Evolutionary conservation across 768 basidiomycete genomes (phyloP).

Genomic region (Lenzites betulinus): DNA sequence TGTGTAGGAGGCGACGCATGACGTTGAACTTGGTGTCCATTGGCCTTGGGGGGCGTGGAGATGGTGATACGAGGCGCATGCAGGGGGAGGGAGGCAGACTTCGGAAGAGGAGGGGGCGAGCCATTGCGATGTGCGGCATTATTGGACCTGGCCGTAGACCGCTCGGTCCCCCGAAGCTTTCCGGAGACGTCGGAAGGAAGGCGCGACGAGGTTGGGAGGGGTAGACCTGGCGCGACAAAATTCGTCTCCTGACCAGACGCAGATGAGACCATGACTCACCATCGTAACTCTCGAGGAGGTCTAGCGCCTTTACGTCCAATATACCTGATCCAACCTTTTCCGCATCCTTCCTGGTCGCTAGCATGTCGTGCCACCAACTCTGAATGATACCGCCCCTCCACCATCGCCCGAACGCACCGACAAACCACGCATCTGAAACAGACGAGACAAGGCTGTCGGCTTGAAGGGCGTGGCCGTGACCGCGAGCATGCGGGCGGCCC

Average conservation of each 20-base stretch:
- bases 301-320: slow-evolving; percentile 71
- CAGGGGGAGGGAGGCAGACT: slow-evolving; percentile 77
- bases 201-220: slow-evolving; percentile 23
- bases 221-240: slow-evolving; percentile 17
- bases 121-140: slow-evolving; percentile 62
- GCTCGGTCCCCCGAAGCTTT: slow-evolving; percentile 38
- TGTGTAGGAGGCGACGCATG: slow-evolving; percentile 22
- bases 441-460: slow-evolving; percentile 15
- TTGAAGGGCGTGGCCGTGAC: slow-evolving; percentile 13
- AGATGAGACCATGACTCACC: slow-evolving; percentile 47
- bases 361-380: slow-evolving; percentile 74
- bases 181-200: slow-evolving; percentile 35
- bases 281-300: slow-evolving; percentile 66
- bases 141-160: slow-evolving; percentile 36
- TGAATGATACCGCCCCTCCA: slow-evolving; percentile 84
- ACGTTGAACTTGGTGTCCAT: slow-evolving; percentile 16
- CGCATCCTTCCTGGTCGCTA: slow-evolving; percentile 63
- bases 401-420: slow-evolving; percentile 91
- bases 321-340: slow-evolving; percentile 81
- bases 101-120: slow-evolving; percentile 83
- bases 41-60: slow-evolving; percentile 33
- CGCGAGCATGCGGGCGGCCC: slow-evolving; percentile 28
- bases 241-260: background rate
- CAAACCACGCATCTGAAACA: slow-evolving; percentile 77
- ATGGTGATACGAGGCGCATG: slow-evolving; percentile 53